phyloP scores from a whole-genome alignment of 225 moss, liverwort and hornwort genomes.

The Straminergon stramineum region DNA sequence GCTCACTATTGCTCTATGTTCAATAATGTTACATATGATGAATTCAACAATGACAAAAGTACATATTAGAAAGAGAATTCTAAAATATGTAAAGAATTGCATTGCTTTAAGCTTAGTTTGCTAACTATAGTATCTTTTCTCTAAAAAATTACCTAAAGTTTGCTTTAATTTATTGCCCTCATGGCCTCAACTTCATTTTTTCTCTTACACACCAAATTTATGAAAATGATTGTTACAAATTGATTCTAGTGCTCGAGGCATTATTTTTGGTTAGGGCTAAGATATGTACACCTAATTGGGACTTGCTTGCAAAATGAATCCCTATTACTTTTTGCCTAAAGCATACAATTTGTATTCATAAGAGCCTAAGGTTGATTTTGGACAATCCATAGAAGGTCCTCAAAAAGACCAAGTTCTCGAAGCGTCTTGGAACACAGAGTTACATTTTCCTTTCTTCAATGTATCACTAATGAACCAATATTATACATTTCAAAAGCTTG shows the following conservation, averaged over 20 bases:
- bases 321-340: neutral
- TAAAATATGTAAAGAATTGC: neutral
- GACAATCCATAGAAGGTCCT: neutral
- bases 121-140: neutral
- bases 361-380: neutral
- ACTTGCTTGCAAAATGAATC: neutral
- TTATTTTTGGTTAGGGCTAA: rapidly evolving
- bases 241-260: neutral
- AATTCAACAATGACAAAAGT: neutral
- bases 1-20: neutral
- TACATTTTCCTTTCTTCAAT: no score
- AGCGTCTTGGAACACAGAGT: neutral
- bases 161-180: neutral
- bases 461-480: neutral
- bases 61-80: neutral
- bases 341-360: rapidly evolving
- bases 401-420: rapidly evolving
- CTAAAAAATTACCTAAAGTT: neutral
- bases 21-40: neutral
- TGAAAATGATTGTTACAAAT: neutral
- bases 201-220: neutral
- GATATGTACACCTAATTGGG: neutral
- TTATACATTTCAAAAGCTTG: neutral
- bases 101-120: neutral
- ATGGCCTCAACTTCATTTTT: neutral